These are phyloP conservation scores for Microcos paniculata DNA, from an alignment of 345 rosid genomes.

Conservation along the genomic window DNA sequence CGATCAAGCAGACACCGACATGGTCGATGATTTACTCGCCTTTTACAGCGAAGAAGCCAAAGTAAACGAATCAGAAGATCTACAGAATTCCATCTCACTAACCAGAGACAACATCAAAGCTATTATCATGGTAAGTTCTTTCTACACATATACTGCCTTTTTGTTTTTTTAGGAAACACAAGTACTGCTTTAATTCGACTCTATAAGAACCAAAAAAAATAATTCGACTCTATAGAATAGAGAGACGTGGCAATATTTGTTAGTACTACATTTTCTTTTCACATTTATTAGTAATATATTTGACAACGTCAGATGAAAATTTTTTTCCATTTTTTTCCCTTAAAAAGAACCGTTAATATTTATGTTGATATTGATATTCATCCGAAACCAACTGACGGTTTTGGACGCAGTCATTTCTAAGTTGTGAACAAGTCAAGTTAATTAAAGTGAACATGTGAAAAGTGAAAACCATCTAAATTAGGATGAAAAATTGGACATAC, in stretches of 20 bases:
- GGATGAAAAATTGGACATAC: no score
- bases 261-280: background rate
- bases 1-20: slow-evolving; percentile 51
- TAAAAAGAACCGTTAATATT: background rate
- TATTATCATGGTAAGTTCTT: slow-evolving; percentile 73
- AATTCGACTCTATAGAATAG: no score
- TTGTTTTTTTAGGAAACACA: no score
- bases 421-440: background rate
- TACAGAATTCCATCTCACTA: slow-evolving; percentile 59
- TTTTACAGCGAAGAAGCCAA: slow-evolving; percentile 64
- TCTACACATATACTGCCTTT: background rate
- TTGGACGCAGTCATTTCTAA: no score
- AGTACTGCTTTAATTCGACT: background rate
- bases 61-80: slow-evolving; percentile 52
- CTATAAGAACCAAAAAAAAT: background rate
- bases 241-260: background rate
- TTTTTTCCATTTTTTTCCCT: background rate
- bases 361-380: background rate
- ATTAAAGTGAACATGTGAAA: background rate
- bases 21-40: slow-evolving; percentile 89
- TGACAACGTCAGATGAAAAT: no score
- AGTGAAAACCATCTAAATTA: no score
- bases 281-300: no score
- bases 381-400: background rate
- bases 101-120: slow-evolving; percentile 85